Base-by-base conservation (phyloP, 1,284 basidiomycete genomes). In the Marasmius tenuissimus region DNA sequence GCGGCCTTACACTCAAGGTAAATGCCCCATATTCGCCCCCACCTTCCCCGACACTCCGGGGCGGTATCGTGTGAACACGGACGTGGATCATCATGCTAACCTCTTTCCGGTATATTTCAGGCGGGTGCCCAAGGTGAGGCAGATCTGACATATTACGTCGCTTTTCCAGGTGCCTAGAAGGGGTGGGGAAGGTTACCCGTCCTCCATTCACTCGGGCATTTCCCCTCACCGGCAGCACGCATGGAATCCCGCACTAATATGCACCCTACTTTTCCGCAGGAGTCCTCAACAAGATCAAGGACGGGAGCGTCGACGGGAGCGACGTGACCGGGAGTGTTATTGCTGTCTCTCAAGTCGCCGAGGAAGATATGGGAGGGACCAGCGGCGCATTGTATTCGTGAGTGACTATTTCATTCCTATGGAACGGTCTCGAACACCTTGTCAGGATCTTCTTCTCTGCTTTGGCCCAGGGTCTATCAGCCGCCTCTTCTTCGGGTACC, bases 351-450 rank as follows among this genome's bases (percentile, higher is more conserved):
- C 83, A 87, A 65, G 85, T 90, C 27, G 88, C 89, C 3, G 93
- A 96, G 75, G 88, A 92, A 67, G 81, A 85, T 57, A 97, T 97
- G 95, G 96, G 93, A 37, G 96, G 96, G 18, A 97, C 95, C 5
- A 92, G 89, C 63, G 96, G 95, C 6, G 96, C 94, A 1, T 76
- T 97, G 34, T 97, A 96, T 73, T 94, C 93, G 90, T 93, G 67
- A 65, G 87, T 78, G 7, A 69, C 14, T 0, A 50, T 38, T 38
- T 27, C n/a, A 27, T 33, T 34, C 55, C 59, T 47, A 35, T 47
- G 33, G n/a, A 27, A 27, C 27, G 27, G 27, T 27, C 27, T 56
- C 33, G 8, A 16, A 16, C 3, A 33, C 9, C 18, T 50, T 20
- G 45, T 16, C 63, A 94, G 93, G 9, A 97, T 97, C 66, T 96